phyloP scores from a whole-genome alignment of 2,329 filamentous ascomycete species.

The Penicillium griseofulvum region DNA sequence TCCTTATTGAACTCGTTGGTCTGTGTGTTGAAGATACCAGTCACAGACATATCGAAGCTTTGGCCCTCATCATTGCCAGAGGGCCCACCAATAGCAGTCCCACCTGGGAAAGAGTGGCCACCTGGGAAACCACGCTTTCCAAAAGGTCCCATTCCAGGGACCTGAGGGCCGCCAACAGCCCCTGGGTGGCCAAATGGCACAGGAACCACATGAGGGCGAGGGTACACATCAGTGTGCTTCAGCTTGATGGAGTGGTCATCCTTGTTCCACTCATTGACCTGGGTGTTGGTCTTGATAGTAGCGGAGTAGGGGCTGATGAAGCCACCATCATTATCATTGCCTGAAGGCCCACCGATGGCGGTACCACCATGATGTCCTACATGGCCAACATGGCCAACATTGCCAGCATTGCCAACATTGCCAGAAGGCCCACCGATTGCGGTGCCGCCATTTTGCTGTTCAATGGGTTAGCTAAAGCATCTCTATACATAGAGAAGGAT shows the following conservation, averaged over 20 bases:
- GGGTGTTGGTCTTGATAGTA: constrained; percentile 13
- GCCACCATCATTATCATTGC: constrained; percentile 18
- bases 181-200: not conserved
- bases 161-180: not conserved
- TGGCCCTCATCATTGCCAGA: constrained; percentile 26
- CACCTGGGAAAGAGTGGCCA: constrained; percentile 5
- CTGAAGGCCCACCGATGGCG: constrained; percentile 23
- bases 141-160: constrained; percentile 15
- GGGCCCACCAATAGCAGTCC: constrained; percentile 20
- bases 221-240: constrained; percentile 18
- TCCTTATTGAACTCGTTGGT: constrained; percentile 19
- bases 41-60: constrained; percentile 23
- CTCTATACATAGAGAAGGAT: not conserved
- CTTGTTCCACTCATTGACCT: constrained; percentile 18
- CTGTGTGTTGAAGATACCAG: constrained; percentile 16
- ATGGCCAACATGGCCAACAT: too few relatives aligned
- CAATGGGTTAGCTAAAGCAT: not conserved
- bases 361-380: not conserved
- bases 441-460: constrained; percentile 13
- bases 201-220: not conserved
- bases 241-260: constrained; percentile 24
- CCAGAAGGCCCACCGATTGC: constrained; percentile 15
- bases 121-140: constrained; percentile 8
- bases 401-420: too few relatives aligned
- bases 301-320: constrained; percentile 8